A percentile compares a stretch with the other conserved stretches of the same genome.
These are phyloP conservation scores for Diaporthe citriasiana DNA, from an alignment of 2,329 filamentous ascomycete genomes.

Conservation along the genomic window DNA sequence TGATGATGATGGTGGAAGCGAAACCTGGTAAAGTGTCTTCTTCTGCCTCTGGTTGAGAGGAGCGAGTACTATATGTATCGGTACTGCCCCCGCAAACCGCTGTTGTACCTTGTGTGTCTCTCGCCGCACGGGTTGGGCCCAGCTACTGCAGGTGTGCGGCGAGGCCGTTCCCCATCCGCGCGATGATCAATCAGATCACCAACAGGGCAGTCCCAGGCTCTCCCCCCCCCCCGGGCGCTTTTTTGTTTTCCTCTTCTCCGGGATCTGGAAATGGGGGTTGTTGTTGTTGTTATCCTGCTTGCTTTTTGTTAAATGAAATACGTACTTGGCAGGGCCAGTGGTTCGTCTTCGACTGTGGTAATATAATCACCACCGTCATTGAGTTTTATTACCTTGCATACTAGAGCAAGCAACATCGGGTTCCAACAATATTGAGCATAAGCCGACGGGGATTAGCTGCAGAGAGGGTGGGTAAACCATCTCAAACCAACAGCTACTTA, in stretches of 20 bases:
- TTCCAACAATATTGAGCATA: background rate
- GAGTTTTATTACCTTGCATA: background rate
- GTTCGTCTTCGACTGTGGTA: background rate
- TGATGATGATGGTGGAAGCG: no score
- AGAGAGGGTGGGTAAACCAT: background rate
- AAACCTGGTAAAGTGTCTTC: background rate
- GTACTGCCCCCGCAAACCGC: background rate
- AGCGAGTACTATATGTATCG: background rate
- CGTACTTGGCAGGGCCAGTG: background rate
- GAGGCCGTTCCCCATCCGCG: constrained; percentile 4
- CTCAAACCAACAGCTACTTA: background rate
- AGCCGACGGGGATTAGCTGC: background rate
- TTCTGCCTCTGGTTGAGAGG: no score
- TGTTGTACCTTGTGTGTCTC: background rate
- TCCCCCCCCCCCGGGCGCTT: constrained; percentile 5
- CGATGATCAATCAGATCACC: constrained; percentile 16
- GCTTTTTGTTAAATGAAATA: background rate
- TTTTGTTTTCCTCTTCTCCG: background rate
- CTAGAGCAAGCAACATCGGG: background rate
- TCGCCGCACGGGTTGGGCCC: no score
- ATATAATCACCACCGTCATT: background rate
- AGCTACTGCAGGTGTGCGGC: constrained; percentile 15
- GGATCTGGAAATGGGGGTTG: background rate
- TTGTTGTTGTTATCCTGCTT: no score
- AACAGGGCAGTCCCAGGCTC: background rate